Evolutionary conservation across 148 eudicot genomes (phyloP).

Genomic region (Polygonum maritimum): DNA sequence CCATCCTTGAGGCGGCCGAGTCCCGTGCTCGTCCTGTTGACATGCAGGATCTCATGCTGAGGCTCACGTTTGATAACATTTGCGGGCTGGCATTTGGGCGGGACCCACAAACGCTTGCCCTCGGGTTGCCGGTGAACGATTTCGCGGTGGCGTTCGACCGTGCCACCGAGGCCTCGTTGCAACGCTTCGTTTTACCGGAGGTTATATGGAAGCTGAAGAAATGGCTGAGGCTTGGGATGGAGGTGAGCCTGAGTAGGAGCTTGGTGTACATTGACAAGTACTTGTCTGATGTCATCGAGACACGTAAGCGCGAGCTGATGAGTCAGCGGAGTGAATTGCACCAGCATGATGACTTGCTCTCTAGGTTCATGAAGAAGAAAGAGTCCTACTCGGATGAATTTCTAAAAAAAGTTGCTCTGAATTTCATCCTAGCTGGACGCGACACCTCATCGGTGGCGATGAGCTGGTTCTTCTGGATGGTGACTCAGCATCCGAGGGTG

Average conservation of each 20-base stretch:
- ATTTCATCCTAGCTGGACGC: constrained; percentile 65
- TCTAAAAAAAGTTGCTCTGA: constrained; percentile 51
- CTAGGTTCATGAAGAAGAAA: constrained; percentile 63
- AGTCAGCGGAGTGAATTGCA: constrained; percentile 16
- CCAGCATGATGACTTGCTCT: constrained; percentile 51
- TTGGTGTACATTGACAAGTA: constrained; percentile 58
- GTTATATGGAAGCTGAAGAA: constrained; percentile 66
- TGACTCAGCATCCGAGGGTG: constrained; percentile 36
- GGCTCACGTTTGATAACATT: constrained; percentile 89
- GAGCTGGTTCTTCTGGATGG: constrained; percentile 62
- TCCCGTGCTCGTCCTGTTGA: constrained; percentile 46
- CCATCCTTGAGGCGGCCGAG: constrained; percentile 56
- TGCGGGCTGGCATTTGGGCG: constrained; percentile 82
- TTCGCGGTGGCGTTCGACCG: constrained; percentile 73
- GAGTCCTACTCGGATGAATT: constrained; percentile 49
- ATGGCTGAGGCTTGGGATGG: constrained; percentile 74
- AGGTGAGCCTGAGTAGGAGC: constrained; percentile 41
- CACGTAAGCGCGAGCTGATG: constrained; percentile 68
- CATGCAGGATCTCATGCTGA: constrained; percentile 65
- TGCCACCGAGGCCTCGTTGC: constrained; percentile 83
- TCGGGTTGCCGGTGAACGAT: constrained; percentile 46
- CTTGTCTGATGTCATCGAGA: constrained; percentile 38
- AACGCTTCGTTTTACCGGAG: constrained; percentile 75
- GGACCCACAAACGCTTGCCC: constrained; percentile 69
- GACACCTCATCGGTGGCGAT: constrained; percentile 67